Evolutionary conservation across 805 yeast genomes (phyloP).

Genomic region (Myxozyma vanderwaltii): DNA sequence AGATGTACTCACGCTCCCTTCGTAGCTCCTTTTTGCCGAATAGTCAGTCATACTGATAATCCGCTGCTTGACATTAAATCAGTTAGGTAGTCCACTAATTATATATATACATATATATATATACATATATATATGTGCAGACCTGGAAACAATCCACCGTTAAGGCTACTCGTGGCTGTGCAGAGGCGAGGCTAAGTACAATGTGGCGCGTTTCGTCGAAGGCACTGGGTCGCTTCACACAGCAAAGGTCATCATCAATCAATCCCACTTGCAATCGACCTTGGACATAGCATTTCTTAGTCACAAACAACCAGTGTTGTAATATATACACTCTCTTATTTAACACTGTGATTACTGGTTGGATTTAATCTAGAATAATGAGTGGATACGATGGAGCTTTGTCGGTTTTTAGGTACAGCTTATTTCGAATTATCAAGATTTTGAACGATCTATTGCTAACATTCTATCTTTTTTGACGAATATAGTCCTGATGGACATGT

Average conservation of each 20-base stretch:
- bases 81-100: no score
- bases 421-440: not conserved
- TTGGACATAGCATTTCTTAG: not conserved
- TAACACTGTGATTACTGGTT: not conserved
- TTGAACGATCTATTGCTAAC: not conserved
- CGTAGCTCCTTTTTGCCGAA: no score
- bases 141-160: not conserved
- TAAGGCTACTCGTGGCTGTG: not conserved
- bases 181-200: not conserved
- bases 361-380: slow-evolving; percentile 50
- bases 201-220: slow-evolving; percentile 10
- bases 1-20: no score
- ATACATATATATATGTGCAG: no score
- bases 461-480: not conserved
- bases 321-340: not conserved
- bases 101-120: no score
- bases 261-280: not conserved
- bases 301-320: not conserved
- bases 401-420: slow-evolving; percentile 87
- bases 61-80: no score
- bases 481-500: slow-evolving; percentile 96
- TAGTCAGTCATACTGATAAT: no score
- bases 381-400: slow-evolving; percentile 99
- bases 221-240: slow-evolving; percentile 12
- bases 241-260: slow-evolving; percentile 5